Evolutionary conservation across 495 filamentous ascomycete genomes (phyloP), one percentile per base, ranked within the genome.

Genomic region (Hypoxylon crocopeplum): DNA sequence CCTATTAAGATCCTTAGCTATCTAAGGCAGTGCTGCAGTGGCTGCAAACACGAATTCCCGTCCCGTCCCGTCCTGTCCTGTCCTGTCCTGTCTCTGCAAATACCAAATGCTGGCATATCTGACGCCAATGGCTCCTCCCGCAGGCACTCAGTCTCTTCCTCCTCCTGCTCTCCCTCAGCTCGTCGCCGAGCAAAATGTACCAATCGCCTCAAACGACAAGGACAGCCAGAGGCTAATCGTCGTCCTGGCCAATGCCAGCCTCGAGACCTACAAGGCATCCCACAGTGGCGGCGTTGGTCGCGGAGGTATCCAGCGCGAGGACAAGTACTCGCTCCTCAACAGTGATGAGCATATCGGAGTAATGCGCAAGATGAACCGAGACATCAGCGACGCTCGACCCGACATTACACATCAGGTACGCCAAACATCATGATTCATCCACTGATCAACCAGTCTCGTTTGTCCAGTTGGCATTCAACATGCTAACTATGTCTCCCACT

Each of bases 271-370:
- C 81, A 93, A 92, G 69, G 90, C 93, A 2, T 87, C 87, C 29
- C 85, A 88, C 40, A n/a, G n/a, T n/a, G 84, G 87, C 19, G 66
- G 67, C 5, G 46, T 73, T 17, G 79, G 79, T 57, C 86, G 88
- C 50, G 82, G 78, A 58, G 87, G 87, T 32, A 77, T 83, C 54
- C 83, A 82, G 34, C 79, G 87, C 17, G 92, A 96, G 62, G 94
- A 98, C 64, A 97, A 97, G 70, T 98, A 94, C 75, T 91, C 91
- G 39, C 79, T 98, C 34, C 83, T 98, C 62, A 98, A 98, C 81
- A 97, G 93, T 71, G 94, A 98, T 66, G 94, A 98, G 76, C 94
- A 98, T 71, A 98, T 98, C 58, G 95, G 94, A 44, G 87, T 97
- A 58, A 94, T 98, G 91, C 88, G 95, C 69, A 98, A 97, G 82